Conservation (phyloP, 1,139 yeast genomes). For the Nematodospora anomalae region DNA sequence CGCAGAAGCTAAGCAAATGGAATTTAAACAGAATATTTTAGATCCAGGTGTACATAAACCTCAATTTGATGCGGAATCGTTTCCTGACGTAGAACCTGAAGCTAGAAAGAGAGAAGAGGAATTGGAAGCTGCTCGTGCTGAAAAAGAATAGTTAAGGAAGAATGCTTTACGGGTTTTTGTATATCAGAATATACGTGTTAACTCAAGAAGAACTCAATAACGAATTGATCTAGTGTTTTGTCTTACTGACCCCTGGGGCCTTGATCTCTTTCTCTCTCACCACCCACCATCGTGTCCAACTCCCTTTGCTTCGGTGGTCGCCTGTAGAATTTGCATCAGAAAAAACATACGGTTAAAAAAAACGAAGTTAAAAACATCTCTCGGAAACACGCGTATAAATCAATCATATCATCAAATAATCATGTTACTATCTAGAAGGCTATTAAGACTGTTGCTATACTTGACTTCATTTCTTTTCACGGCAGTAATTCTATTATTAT, state of each 20-base stretch:
- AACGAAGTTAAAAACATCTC: no score
- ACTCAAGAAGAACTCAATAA: no score
- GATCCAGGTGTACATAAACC: constrained; percentile 32
- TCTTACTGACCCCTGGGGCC: background rate
- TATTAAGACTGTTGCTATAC: constrained; percentile 8
- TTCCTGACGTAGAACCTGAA: constrained; percentile 30
- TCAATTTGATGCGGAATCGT: constrained; percentile 18
- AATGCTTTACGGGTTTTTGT: no score
- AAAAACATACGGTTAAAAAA: no score
- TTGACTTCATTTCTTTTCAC: constrained; percentile 16
- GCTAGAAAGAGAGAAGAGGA: constrained; percentile 29
- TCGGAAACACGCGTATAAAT: no score
- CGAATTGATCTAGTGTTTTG: no score
- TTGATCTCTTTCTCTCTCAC: no score
- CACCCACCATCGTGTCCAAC: no score
- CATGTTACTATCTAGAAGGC: constrained; percentile 10
- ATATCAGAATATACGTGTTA: no score
- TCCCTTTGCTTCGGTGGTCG: no score
- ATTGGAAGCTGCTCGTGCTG: constrained; percentile 14
- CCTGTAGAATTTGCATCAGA: no score
- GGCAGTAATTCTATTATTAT: constrained; percentile 23
- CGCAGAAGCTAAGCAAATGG: constrained; percentile 28
- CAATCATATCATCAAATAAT: no score
- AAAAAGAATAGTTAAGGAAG: constrained; percentile 7
- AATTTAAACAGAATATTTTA: constrained; percentile 17